A percentile compares a stretch with the other conserved stretches of the same genome.
Conservation (phyloP, 2,329 filamentous ascomycete species). For the Aspergillus melleus region DNA sequence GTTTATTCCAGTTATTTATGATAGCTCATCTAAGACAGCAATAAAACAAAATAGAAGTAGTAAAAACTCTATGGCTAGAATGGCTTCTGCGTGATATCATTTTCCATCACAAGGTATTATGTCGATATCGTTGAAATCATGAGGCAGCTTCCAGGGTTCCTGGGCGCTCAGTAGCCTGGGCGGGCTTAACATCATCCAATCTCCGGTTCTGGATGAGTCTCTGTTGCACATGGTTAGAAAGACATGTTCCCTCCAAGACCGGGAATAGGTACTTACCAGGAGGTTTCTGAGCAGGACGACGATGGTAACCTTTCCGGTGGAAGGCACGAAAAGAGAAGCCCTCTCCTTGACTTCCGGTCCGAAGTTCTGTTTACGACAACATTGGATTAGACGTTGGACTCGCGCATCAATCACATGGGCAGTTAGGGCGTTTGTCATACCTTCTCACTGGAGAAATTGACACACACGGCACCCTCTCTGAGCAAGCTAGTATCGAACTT, state of each 20-base stretch:
- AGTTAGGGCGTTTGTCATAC: slow-evolving; percentile 31
- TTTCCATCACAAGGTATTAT: slow-evolving; percentile 6
- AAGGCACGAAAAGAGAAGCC: slow-evolving; percentile 94
- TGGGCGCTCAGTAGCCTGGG: slow-evolving; percentile 42
- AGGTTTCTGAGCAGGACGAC: slow-evolving; percentile 86
- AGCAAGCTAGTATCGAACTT: slow-evolving; percentile 85
- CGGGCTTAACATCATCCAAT: slow-evolving; percentile 41
- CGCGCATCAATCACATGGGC: neutral
- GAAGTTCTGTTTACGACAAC: slow-evolving; percentile 65
- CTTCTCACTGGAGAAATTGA: slow-evolving; percentile 95
- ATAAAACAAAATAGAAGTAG: slow-evolving; percentile 3
- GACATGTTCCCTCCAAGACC: neutral
- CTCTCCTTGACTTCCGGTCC: slow-evolving; percentile 87
- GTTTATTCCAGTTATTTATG: neutral
- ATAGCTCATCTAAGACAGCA: neutral
- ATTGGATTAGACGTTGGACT: neutral
- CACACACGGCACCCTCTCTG: slow-evolving; percentile 90
- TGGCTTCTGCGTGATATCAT: slow-evolving; percentile 13
- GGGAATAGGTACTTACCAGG: slow-evolving; percentile 60
- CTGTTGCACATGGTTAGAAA: slow-evolving; percentile 25
- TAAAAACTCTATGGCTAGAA: slow-evolving; percentile 14
- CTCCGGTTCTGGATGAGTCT: slow-evolving; percentile 46
- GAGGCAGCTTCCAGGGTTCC: slow-evolving; percentile 40
- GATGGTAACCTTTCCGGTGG: slow-evolving; percentile 97
- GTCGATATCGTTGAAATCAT: slow-evolving; percentile 13